Evolutionary conservation across 1,139 yeast genomes (phyloP).

Genomic region (Chernovozyma aurita): DNA sequence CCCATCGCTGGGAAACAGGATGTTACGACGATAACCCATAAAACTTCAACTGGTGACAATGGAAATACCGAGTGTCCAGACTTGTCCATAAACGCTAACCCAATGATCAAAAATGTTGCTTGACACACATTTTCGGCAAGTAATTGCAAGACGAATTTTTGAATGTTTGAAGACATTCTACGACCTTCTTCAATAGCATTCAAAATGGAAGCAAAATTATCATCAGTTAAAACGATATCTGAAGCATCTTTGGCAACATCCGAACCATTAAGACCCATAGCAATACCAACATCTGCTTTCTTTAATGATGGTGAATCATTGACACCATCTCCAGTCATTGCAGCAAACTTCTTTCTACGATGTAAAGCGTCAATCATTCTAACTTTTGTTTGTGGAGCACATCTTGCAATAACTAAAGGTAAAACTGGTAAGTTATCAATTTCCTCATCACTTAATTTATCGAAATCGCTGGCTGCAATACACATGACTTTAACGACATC

Average conservation of each 20-base stretch:
- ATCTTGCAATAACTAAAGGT: conserved; percentile 42
- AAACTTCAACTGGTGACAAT: conserved; percentile 32
- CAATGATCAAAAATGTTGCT: conserved; percentile 37
- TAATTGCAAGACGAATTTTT: conserved; percentile 44
- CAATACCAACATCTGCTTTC: conserved; percentile 38
- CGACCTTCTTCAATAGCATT: conserved; percentile 50
- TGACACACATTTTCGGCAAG: conserved; percentile 49
- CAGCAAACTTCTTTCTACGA: conserved; percentile 35
- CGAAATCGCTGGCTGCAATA: conserved; percentile 48
- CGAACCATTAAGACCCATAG: conserved; percentile 45
- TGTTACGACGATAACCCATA: conserved; percentile 35
- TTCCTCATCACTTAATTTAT: conserved; percentile 25
- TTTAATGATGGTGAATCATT: conserved; percentile 36
- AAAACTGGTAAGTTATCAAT: conserved; percentile 31
- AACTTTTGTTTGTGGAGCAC: conserved; percentile 52
- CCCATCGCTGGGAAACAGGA: conserved; percentile 41
- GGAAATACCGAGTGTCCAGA: conserved; percentile 32
- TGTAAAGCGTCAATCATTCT: conserved; percentile 49
- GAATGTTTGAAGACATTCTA: conserved; percentile 43
- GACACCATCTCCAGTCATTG: conserved; percentile 40
- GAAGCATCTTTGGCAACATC: conserved; percentile 60
- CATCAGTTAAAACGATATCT: conserved; percentile 50
- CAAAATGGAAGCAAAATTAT: conserved; percentile 49
- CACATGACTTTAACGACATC: conserved; percentile 32
- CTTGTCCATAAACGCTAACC: conserved; percentile 30